These are phyloP conservation scores for Vishniacozyma victoriae DNA, from an alignment of 768 basidiomycete genomes.

Conservation along the genomic window DNA sequence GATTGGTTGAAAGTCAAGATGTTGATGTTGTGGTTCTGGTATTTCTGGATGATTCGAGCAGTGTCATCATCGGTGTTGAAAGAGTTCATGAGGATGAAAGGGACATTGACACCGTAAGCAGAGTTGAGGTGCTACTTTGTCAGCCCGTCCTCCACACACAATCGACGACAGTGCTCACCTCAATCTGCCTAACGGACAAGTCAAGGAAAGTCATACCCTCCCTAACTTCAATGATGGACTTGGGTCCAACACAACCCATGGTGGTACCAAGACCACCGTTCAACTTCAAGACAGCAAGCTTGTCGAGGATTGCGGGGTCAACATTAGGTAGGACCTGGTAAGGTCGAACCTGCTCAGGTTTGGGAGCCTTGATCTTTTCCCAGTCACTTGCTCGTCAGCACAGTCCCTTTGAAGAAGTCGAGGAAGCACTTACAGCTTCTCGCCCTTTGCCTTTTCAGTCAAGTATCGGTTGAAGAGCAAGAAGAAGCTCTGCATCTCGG, in stretches of 20 bases:
- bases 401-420: not conserved
- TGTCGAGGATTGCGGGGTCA: constrained; percentile 68
- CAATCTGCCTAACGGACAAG: constrained; percentile 86
- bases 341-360: constrained; percentile 75
- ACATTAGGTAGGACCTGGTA: constrained; percentile 66
- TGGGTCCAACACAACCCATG: constrained; percentile 61
- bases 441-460: constrained; percentile 74
- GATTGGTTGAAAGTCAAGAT: constrained; percentile 88
- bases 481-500: constrained; percentile 95
- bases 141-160: not conserved
- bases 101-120: constrained; percentile 74
- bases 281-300: constrained; percentile 91
- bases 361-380: constrained; percentile 83
- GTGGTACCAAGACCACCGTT: constrained; percentile 90
- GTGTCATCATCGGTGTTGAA: constrained; percentile 98
- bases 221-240: constrained; percentile 90
- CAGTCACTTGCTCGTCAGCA: constrained; percentile 58
- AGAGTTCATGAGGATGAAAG: constrained; percentile 97
- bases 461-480: constrained; percentile 93
- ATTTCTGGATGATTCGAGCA: constrained; percentile 92
- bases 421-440: constrained; percentile 64
- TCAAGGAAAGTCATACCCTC: constrained; percentile 97
- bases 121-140: constrained; percentile 70
- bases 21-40: constrained; percentile 85
- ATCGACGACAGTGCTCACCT: constrained; percentile 53